These are phyloP conservation scores for Saccharomycopsis fibuligera DNA, from an alignment of 805 yeast genomes.

Conservation along the genomic window DNA sequence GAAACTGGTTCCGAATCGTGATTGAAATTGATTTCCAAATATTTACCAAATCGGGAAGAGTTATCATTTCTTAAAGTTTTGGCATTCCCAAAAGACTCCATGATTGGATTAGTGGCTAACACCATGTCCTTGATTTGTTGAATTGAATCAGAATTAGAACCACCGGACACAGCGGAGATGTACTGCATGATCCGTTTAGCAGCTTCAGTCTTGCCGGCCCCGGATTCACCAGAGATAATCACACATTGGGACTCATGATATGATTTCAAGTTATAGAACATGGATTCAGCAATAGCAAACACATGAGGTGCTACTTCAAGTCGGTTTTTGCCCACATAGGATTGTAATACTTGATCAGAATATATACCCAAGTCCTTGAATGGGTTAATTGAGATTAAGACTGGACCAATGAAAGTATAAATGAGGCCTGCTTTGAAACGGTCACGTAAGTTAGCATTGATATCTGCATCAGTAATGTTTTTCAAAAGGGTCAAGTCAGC, in stretches of 20 bases:
- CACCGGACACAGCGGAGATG: slow-evolving; percentile 76
- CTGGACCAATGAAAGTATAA: slow-evolving; percentile 91
- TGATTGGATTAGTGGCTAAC: slow-evolving; percentile 87
- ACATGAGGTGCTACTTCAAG: slow-evolving; percentile 98
- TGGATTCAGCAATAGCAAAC: slow-evolving; percentile 93
- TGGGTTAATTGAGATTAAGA: slow-evolving; percentile 92
- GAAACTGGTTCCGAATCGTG: slow-evolving; percentile 81
- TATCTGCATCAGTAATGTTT: slow-evolving; percentile 84
- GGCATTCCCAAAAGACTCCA: slow-evolving; percentile 92
- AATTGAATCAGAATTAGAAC: slow-evolving; percentile 63
- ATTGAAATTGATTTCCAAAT: slow-evolving; percentile 85
- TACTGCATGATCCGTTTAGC: slow-evolving; percentile 98
- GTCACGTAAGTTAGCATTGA: slow-evolving; percentile 84
- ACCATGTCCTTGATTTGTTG: slow-evolving; percentile 94
- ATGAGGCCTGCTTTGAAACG: slow-evolving; percentile 86
- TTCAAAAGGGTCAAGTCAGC: slow-evolving; percentile 87
- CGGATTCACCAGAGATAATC: slow-evolving; percentile 94
- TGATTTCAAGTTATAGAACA: slow-evolving; percentile 92
- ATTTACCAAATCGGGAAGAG: slow-evolving; percentile 89
- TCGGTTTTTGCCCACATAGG: slow-evolving; percentile 87
- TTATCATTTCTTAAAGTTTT: slow-evolving; percentile 85
- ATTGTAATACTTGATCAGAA: slow-evolving; percentile 66
- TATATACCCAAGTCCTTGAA: slow-evolving; percentile 94
- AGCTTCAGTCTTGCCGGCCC: slow-evolving; percentile 98
- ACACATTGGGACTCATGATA: slow-evolving; percentile 95